These are phyloP conservation scores for Artemisia argyi DNA, from an alignment of 129 eudicot species.

Conservation along the genomic window DNA sequence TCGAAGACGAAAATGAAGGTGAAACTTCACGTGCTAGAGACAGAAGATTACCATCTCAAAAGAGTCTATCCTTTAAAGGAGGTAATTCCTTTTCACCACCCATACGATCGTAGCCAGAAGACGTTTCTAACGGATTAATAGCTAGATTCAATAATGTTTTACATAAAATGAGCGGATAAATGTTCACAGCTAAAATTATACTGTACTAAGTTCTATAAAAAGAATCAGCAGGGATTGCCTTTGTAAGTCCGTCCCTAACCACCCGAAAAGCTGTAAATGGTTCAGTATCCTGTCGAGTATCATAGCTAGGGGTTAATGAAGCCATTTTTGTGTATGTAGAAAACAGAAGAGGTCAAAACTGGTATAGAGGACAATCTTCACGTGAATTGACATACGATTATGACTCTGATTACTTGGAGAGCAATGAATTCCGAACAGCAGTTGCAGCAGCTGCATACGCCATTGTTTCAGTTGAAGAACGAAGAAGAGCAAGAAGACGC, in stretches of 20 bases:
- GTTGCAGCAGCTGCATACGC: slow-evolving; percentile 94
- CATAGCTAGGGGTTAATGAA: too few relatives aligned
- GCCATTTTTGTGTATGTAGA: slow-evolving; percentile 35
- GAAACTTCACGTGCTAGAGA: slow-evolving; percentile 42
- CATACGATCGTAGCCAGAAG: too few relatives aligned
- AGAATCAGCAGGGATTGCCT: too few relatives aligned
- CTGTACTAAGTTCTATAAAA: too few relatives aligned
- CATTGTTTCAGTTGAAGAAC: slow-evolving; percentile 48
- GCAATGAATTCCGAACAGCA: slow-evolving; percentile 63
- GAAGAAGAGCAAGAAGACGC: slow-evolving; percentile 20
- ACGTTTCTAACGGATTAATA: too few relatives aligned
- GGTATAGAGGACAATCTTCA: slow-evolving; percentile 69
- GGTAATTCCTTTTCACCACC: slow-evolving; percentile 27
- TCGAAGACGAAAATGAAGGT: slow-evolving; percentile 40
- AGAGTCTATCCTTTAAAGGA: slow-evolving; percentile 59
- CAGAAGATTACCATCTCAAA: slow-evolving; percentile 44
- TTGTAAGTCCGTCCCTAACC: too few relatives aligned
- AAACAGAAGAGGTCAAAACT: slow-evolving; percentile 52
- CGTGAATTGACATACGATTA: slow-evolving; percentile 45
- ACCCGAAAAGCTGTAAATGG: too few relatives aligned
- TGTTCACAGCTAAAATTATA: too few relatives aligned
- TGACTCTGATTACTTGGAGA: slow-evolving; percentile 35
- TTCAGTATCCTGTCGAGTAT: too few relatives aligned
- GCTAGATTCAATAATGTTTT: too few relatives aligned
- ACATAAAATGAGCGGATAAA: too few relatives aligned